Conservation (phyloP, 805 yeast genomes). For the Candida andamanensis region DNA sequence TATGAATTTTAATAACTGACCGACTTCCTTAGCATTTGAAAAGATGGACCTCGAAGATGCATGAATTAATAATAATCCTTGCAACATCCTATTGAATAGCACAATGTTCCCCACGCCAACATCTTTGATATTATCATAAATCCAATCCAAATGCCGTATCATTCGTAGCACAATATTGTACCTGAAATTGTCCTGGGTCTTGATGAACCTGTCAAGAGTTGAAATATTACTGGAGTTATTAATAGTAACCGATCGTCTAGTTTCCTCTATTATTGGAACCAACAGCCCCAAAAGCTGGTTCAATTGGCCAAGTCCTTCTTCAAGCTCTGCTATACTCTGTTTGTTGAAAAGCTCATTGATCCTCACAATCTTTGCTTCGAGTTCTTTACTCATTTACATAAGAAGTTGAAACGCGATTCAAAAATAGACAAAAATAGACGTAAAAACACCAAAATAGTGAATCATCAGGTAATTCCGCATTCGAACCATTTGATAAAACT, state of each 20-base stretch:
- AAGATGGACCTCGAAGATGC: conserved; percentile 50
- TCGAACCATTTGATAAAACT: too few species aligned
- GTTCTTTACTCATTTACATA: too few species aligned
- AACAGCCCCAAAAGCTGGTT: conserved; percentile 13
- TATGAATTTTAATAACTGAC: conserved; percentile 21
- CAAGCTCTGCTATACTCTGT: not conserved
- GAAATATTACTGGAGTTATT: not conserved
- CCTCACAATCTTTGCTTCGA: not conserved
- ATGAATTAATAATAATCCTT: conserved; percentile 59
- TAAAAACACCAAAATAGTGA: too few species aligned
- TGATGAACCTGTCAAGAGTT: conserved; percentile 24
- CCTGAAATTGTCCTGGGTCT: conserved; percentile 49
- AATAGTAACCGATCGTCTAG: conserved; percentile 3
- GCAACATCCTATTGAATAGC: conserved; percentile 38
- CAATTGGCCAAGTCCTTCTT: conserved; percentile 14
- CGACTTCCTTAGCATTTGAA: conserved; percentile 36
- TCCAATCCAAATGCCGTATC: conserved; percentile 9
- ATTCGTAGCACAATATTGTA: conserved; percentile 40
- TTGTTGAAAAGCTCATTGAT: not conserved
- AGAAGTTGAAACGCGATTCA: too few species aligned
- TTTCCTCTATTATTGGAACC: conserved; percentile 11
- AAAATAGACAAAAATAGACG: too few species aligned
- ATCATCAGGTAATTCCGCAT: too few species aligned
- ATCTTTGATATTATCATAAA: conserved; percentile 4
- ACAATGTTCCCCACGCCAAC: conserved; percentile 7